phyloP scores from a whole-genome alignment of 75 land plant genomes.

The Cunninghamia lanceolata region DNA sequence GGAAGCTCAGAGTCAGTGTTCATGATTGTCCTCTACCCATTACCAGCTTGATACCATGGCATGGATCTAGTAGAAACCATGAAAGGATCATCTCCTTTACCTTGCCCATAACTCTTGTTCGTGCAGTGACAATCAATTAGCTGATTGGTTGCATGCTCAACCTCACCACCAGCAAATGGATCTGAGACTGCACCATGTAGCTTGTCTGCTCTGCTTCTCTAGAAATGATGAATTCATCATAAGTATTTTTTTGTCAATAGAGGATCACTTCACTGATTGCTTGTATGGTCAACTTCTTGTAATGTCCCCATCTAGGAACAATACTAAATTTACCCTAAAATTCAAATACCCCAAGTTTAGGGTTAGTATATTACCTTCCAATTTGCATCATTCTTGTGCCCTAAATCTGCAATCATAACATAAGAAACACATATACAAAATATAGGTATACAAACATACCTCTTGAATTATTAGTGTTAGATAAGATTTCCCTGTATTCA shows the following conservation, averaged over 20 bases:
- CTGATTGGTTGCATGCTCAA: constrained; percentile 14
- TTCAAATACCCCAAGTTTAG: too few relatives aligned
- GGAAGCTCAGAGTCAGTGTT: constrained; percentile 58
- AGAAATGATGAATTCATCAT: constrained; percentile 52
- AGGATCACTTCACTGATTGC: neutral
- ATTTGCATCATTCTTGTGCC: too few relatives aligned
- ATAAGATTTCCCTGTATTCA: too few relatives aligned
- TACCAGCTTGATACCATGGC: constrained; percentile 22
- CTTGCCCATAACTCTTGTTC: constrained; percentile 15
- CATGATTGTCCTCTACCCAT: constrained; percentile 32
- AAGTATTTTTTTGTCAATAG: neutral
- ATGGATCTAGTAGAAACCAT: constrained; percentile 51
- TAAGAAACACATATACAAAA: too few relatives aligned
- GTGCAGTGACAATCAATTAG: neutral
- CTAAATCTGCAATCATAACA: too few relatives aligned
- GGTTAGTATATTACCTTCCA: too few relatives aligned
- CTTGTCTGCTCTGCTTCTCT: constrained; percentile 17
- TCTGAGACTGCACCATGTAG: constrained; percentile 23
- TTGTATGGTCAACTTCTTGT: too few relatives aligned
- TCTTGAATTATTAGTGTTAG: too few relatives aligned
- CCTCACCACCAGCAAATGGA: constrained; percentile 25
- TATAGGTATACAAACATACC: too few relatives aligned
- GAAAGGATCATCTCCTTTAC: constrained; percentile 56
- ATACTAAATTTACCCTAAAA: too few relatives aligned
- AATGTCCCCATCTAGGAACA: too few relatives aligned